These are phyloP conservation scores for Barnettozyma pratensis DNA, from an alignment of 805 yeast species.

Conservation along the genomic window DNA sequence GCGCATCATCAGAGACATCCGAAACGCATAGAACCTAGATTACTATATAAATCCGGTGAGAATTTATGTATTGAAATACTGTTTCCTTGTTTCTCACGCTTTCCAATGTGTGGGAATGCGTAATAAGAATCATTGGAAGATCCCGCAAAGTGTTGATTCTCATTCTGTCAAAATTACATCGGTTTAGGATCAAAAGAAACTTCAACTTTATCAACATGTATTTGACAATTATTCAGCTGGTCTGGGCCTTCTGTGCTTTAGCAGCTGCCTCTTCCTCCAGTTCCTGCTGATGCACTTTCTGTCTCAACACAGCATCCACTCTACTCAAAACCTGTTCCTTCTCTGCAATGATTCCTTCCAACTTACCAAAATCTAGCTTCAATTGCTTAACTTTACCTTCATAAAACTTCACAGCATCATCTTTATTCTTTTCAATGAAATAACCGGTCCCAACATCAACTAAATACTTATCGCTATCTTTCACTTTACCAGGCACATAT, in stretches of 20 bases:
- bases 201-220: too few relatives aligned
- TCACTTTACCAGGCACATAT: conserved; percentile 80
- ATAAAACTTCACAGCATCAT: conserved; percentile 68
- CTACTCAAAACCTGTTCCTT: conserved; percentile 61
- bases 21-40: too few relatives aligned
- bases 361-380: conserved; percentile 64
- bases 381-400: conserved; percentile 68
- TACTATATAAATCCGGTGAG: too few relatives aligned
- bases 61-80: too few relatives aligned
- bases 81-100: too few relatives aligned
- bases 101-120: too few relatives aligned
- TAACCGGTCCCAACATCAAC: conserved; percentile 98
- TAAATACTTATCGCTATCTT: conserved; percentile 61
- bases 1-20: too few relatives aligned
- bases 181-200: too few relatives aligned
- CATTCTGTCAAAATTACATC: too few relatives aligned
- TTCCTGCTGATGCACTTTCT: conserved; percentile 43
- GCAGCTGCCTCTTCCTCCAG: neutral
- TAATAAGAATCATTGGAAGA: too few relatives aligned
- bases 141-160: too few relatives aligned
- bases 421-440: conserved; percentile 71
- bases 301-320: conserved; percentile 53
- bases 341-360: conserved; percentile 69
- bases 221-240: too few relatives aligned
- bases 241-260: neutral